A percentile compares a stretch with the other conserved stretches of the same genome.
Conservation (phyloP, 2,329 filamentous ascomycete species). For the Sarocladium brachiariae region DNA sequence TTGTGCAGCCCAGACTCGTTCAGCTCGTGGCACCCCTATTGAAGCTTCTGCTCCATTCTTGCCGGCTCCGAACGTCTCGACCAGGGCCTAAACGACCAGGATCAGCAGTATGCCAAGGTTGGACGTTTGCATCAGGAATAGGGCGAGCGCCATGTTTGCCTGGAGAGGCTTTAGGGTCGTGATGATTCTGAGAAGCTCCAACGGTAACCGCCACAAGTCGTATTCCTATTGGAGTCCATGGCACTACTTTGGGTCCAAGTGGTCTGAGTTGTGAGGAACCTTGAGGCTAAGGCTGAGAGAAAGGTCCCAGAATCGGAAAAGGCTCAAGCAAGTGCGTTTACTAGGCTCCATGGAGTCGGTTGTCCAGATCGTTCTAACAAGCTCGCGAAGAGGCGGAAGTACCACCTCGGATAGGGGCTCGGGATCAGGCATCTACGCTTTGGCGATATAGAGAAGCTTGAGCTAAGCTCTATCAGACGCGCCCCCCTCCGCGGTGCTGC, state of each 20-base stretch:
- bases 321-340: too few relatives aligned
- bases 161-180: background rate
- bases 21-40: background rate
- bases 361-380: background rate
- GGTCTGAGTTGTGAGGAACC: too few relatives aligned
- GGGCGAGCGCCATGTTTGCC: background rate
- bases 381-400: background rate
- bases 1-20: background rate
- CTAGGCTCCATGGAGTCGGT: too few relatives aligned
- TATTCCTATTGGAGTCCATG: background rate
- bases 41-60: background rate
- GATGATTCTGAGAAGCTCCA: background rate
- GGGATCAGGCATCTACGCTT: too few relatives aligned
- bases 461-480: too few relatives aligned
- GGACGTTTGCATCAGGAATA: background rate
- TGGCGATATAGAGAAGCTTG: too few relatives aligned
- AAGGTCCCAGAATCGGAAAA: too few relatives aligned
- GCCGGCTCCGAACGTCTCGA: background rate
- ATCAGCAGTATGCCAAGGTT: background rate
- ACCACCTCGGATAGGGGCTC: too few relatives aligned
- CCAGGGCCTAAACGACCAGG: background rate
- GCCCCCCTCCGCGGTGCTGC: too few relatives aligned
- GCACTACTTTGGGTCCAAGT: too few relatives aligned
- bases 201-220: background rate
- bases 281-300: too few relatives aligned